phyloP scores from a whole-genome alignment of 257 asterid species.

The Nicotiana benthamiana region DNA sequence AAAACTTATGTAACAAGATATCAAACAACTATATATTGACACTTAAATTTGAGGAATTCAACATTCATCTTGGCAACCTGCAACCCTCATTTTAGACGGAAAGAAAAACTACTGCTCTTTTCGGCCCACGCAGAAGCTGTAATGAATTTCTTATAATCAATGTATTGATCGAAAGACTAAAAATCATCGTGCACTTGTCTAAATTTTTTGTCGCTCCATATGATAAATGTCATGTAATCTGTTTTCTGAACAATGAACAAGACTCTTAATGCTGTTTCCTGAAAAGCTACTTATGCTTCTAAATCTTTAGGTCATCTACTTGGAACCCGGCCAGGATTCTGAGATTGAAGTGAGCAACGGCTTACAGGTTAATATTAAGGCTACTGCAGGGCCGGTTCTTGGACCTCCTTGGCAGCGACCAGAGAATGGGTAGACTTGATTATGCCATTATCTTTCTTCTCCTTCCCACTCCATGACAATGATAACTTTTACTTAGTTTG shows the following conservation, averaged over 20 bases:
- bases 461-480: background rate
- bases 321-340: constrained; percentile 69
- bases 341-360: constrained; percentile 38
- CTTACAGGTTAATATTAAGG: constrained; percentile 45
- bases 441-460: background rate
- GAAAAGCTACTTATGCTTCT: background rate
- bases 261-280: background rate
- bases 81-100: background rate
- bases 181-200: background rate
- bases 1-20: background rate
- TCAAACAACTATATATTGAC: background rate
- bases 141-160: background rate
- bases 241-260: background rate
- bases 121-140: background rate
- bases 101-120: background rate
- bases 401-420: constrained; percentile 99
- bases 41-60: background rate
- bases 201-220: background rate
- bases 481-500: background rate
- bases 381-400: constrained; percentile 89
- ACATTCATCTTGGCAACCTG: background rate
- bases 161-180: background rate
- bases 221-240: background rate
- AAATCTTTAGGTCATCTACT: constrained; percentile 52
- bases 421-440: constrained; percentile 64